Percentiles rank a stretch among this genome's conserved stretches.
These are phyloP conservation scores for Talaromyces sp. DNA, from an alignment of 2,329 filamentous ascomycete species.

Conservation along the genomic window DNA sequence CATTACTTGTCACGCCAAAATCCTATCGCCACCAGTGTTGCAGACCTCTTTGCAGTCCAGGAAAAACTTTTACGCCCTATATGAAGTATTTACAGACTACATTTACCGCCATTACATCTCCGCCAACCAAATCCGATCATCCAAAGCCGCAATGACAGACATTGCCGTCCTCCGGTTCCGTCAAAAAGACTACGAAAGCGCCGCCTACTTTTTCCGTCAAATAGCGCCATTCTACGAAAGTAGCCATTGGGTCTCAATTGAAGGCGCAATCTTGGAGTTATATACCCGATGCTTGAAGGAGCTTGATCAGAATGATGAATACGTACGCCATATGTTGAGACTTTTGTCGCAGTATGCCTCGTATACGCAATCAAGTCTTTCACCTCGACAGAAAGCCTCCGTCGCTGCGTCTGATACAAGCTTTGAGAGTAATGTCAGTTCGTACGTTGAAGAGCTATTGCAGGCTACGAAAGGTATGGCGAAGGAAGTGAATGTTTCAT, in stretches of 20 bases:
- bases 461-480: constrained; percentile 49
- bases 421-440: constrained; percentile 31
- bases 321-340: constrained; percentile 69
- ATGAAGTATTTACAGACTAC: constrained; percentile 76
- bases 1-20: constrained; percentile 33
- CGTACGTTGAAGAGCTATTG: constrained; percentile 43
- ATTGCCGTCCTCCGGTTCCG: constrained; percentile 80
- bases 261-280: constrained; percentile 79
- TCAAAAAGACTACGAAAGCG: constrained; percentile 66
- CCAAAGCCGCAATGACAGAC: constrained; percentile 75
- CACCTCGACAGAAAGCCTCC: constrained; percentile 29
- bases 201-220: constrained; percentile 72
- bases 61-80: constrained; percentile 63
- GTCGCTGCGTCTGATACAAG: constrained; percentile 31
- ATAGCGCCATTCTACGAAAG: constrained; percentile 76
- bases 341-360: constrained; percentile 48
- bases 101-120: constrained; percentile 78
- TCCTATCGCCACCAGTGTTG: constrained; percentile 57
- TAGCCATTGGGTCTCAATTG: constrained; percentile 72
- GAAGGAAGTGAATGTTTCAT: constrained; percentile 62
- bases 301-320: constrained; percentile 72
- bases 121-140: constrained; percentile 72
- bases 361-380: constrained; percentile 32
- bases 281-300: constrained; percentile 78
- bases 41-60: constrained; percentile 58